Evolutionary conservation across 2,329 filamentous ascomycete species (phyloP), one percentile per base, ranked within the genome.

Genomic region (Aspergillus fructus): DNA sequence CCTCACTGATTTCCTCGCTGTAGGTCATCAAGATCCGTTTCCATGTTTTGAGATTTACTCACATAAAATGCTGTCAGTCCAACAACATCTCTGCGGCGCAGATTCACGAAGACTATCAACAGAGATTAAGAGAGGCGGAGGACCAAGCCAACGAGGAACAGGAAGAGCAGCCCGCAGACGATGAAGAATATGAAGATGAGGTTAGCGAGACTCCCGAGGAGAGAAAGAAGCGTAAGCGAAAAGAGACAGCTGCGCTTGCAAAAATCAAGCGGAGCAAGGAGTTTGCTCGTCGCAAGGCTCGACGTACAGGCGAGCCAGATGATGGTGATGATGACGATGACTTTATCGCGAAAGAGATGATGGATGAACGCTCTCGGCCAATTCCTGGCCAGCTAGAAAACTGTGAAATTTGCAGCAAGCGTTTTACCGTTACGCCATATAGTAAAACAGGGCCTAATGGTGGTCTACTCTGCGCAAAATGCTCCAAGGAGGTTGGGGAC

Each of bases 351-450:
- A 67, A 71, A 50, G 77, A 82, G 52, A 82, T 85, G 65, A 79
- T 84, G 74, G 80, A 83, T 70, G 79, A 82, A 64, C 85, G 85
- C 64, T 66, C 71, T 21, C 71, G 70, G 24, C 87, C 87, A 2
- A 71, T 88, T n/a, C 90, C 91, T 2, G 92, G 91, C 2, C 93
- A 97, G 73, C 85, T 93, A 68, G 91, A 90, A 62, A 93, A 96
- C 64, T 97, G 93, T 70, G 91, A 90, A 61, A 77, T 87, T 3
- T 97, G 93, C 72, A 82, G 83, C 43, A 96, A 94, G 61, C 87
- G 92, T 39, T 97, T 97, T 69, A 96, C 91, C 0, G 93, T 97
- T 45, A 97, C 93, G 0, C 84, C 91, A 0, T 97, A 97, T 76
- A 92, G 89, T 61, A 89, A 91, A 63, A 84, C 87, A 27, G 91